Base-by-base conservation (phyloP, 2,329 filamentous ascomycete genomes). In the Eutypa lata region DNA sequence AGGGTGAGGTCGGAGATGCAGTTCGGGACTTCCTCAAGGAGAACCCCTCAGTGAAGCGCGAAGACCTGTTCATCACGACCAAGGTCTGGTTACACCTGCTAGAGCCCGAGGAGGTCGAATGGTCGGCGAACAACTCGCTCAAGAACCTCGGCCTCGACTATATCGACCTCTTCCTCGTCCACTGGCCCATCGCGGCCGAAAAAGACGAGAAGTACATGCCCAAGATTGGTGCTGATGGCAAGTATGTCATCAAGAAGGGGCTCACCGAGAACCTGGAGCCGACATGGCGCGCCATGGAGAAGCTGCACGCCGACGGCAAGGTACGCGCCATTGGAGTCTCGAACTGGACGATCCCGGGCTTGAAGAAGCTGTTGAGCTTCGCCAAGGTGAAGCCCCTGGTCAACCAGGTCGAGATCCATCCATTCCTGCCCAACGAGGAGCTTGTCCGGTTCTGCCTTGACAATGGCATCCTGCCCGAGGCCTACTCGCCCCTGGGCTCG, bases 31-130 rank as follows among this genome's bases (percentile, higher is more conserved):
- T 73, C 61, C 63, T 70, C 24, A 63, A 59, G 58, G 63, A 67
- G 52, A 70, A 67, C 65, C 59, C 67, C 8, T 77, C 76, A 1
- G 74, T 82, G 7, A 75, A 77, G 50, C 74, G 80, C 24, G 70
- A 75, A 48, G 74, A 82, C 55, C 74, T 83, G 61, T 83, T 79
- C 74, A 66, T 83, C 53, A 87, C 84, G 53, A 87, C 84, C 57
- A 89, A 89, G 73, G 77, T 89, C 40, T 85, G 87, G 75, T 86
- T 87, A 72, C 79, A 83, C 61, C 83, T 83, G 72, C 83, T 86
- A 68, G 76, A 81, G 57, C 80, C 79, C 0, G 76, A 83, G 45
- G 80, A 83, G 57, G 85, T 88, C 11, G 76, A 79, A 57, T 69
- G 67, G 67, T 77, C 81, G 58, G 71, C 83, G 49, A 70, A 78